Evolutionary conservation across 2,329 filamentous ascomycete species (phyloP).

Genomic region (Fusarium buxicola): DNA sequence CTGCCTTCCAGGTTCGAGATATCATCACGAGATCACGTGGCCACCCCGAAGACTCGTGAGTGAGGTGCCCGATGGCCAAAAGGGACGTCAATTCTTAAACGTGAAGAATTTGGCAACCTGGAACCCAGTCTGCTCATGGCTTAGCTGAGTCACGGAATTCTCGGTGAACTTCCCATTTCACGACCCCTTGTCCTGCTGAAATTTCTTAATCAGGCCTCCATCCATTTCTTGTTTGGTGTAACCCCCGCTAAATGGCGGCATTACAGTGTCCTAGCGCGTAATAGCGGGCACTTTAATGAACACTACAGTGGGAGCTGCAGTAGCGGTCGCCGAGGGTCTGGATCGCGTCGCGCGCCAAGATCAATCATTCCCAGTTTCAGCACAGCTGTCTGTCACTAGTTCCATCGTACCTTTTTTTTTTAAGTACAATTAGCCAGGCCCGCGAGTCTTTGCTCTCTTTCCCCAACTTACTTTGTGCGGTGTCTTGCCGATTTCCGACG

Average conservation of each 20-base stretch:
- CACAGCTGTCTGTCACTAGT: conserved; percentile 34
- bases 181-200: conserved; percentile 37
- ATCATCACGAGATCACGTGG: not conserved
- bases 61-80: not conserved
- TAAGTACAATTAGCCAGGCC: conserved; percentile 25
- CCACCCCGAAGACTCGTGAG: too few species aligned
- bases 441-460: conserved; percentile 21
- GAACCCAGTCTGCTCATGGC: too few species aligned
- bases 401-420: conserved; percentile 28
- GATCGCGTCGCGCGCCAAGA: conserved; percentile 37
- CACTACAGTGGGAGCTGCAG: conserved; percentile 25
- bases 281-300: conserved; percentile 27
- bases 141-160: conserved; percentile 29
- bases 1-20: not conserved
- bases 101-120: too few species aligned
- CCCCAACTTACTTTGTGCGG: conserved; percentile 24
- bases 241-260: conserved; percentile 21
- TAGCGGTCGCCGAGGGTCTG: conserved; percentile 40
- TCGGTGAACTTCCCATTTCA: conserved; percentile 29
- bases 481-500: conserved; percentile 22
- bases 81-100: not conserved
- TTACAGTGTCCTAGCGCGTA: conserved; percentile 15
- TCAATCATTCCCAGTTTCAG: conserved; percentile 37
- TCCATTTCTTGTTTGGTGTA: conserved; percentile 13
- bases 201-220: conserved; percentile 5